Percentiles rank a stretch among this genome's conserved stretches.
These are phyloP conservation scores for Xylariaceae sp. DNA, from an alignment of 2,329 filamentous ascomycete species.

Conservation along the genomic window DNA sequence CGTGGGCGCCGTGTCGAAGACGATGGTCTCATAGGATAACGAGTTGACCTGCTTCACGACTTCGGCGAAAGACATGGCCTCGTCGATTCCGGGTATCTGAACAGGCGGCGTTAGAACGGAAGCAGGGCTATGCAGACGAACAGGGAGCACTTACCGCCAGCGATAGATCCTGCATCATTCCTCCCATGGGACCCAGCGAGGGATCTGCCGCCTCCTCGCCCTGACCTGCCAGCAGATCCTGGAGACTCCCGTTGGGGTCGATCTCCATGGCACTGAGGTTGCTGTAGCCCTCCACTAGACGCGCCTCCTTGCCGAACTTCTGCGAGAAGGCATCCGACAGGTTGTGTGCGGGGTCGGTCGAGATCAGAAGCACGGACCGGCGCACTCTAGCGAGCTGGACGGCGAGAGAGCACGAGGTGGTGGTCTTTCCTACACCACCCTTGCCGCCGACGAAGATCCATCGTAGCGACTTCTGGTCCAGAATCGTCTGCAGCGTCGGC, in stretches of 20 bases:
- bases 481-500: conserved; percentile 86
- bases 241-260: conserved; percentile 95
- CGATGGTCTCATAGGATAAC: conserved; percentile 96
- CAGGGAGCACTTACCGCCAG: conserved; percentile 63
- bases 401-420: conserved; percentile 96
- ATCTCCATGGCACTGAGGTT: conserved; percentile 99
- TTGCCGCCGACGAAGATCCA: conserved; percentile 99
- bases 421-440: conserved; percentile 97
- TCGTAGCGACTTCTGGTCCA: conserved; percentile 89
- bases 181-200: conserved; percentile 63
- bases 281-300: conserved; percentile 81
- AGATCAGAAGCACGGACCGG: conserved; percentile 94
- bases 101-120: conserved; percentile 7
- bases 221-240: conserved; percentile 77
- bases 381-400: conserved; percentile 95
- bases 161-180: conserved; percentile 98
- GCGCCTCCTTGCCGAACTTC: conserved; percentile 98
- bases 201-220: conserved; percentile 57
- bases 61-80: conserved; percentile 99
- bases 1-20: conserved; percentile 97
- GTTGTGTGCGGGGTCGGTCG: conserved; percentile 97
- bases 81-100: conserved; percentile 95
- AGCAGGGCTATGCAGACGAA: not conserved
- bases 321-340: conserved; percentile 95
- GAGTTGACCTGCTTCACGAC: conserved; percentile 99